Base-by-base conservation (phyloP, 768 basidiomycete species). In the Pleurotus pulmonarius region DNA sequence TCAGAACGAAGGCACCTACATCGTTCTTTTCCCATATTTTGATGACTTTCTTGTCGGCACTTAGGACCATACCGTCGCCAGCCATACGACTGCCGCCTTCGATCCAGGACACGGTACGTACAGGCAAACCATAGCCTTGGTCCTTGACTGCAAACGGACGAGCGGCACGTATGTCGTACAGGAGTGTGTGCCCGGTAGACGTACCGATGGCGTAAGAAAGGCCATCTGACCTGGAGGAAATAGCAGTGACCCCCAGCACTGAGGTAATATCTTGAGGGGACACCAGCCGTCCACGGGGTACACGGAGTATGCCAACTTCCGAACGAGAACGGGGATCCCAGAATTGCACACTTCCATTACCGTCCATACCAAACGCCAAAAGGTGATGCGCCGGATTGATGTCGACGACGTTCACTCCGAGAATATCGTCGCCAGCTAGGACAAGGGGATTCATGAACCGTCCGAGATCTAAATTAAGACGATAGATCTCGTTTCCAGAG, bases 381-480 rank as follows among this genome's bases (percentile, higher is more conserved):
- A 98, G 76, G 26, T 95, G 92, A 65, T 99, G 97, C 2, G 88
- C 90, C 3, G 92, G 85, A 68, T 98, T 98, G 64, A 98, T 82
- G 68, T 99, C 94, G 52, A 98, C 82, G 24, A 81, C 81, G 66
- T 98, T 98, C 57, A 98, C 92, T 9, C 95, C 97, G 1, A 79
- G 72, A 15, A 97, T 84, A 25, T 83, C 78, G 4, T 75, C 78
- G 37, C 76, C 78, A 1, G 69, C 75, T 3, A 94, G 77, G 7
- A 77, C 74, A 22, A 94, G 78, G 0, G 97, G 90, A 43, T 72
- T 90, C 78, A 99, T 82, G 69, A 94, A 98, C 11, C 93, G 83
- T 2, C 97, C 97, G 73, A 96, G 90, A 62, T 94, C 94, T 61
- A 99, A 85, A 68, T 98, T 98, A 58, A 98, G 84, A 1, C 97